Evolutionary conservation across 768 basidiomycete genomes (phyloP), one percentile per base, ranked within the genome.

Genomic region (Kwoniella europaea): DNA sequence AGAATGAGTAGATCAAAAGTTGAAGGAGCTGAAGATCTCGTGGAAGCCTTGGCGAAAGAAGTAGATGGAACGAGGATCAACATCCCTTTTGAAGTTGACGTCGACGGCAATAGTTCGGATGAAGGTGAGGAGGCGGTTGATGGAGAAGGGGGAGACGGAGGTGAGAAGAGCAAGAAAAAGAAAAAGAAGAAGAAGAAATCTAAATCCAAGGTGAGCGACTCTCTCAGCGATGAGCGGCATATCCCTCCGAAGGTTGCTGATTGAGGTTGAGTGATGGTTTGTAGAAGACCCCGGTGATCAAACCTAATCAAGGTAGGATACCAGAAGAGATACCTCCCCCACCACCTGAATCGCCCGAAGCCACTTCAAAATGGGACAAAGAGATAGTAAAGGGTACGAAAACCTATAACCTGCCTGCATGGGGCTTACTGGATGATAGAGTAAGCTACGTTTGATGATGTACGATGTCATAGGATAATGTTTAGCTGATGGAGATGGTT

Each of bases 141-240:
- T 35, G 35, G 35, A 35, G 35, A 42, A 2, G 55, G 43, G 15
- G 35, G 10, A 12, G 41, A n/a, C 2, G 61, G 20, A 10, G 44
- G 46, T 18, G 18, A 24, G 55, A 69, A 66, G 63, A 73, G 68
- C 15, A 71, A 68, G 60, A 74, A 72, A 46, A 74, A 71, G 67
- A 76, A 73, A 66, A 68, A 66, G 43, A 65, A 67, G 64, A 62
- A 60, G 67, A 56, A 18, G 22, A 60, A 71, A 27, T 50, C 57
- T 35, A 75, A 72, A 54, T 42, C 41, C 18, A 73, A 68, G 56
- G 67, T 63, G 43, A 22, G 60, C 41, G 41, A 29, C 24, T 41
- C 29, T 44, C 18, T 44, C 15, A 15, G 52, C 68, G 15, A 12
- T 41, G 20, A 24, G 43, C 35, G 6, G 6, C 6, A 61, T 12